These are phyloP conservation scores for Rhodotorula toruloides DNA, from an alignment of 768 basidiomycete species.

Conservation along the genomic window DNA sequence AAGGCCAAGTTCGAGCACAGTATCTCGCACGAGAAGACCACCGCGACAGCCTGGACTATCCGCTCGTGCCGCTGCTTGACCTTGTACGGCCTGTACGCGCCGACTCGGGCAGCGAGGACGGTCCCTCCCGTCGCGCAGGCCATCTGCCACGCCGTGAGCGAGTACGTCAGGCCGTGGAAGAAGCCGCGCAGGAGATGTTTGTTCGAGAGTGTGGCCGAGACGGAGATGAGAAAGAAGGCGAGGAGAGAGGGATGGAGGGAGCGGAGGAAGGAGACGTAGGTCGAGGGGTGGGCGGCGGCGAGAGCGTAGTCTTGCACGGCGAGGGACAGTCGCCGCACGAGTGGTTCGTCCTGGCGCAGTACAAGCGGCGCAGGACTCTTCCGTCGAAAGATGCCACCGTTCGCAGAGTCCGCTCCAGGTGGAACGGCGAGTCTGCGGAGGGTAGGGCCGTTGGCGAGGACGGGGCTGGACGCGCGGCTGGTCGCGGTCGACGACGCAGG, in stretches of 20 bases:
- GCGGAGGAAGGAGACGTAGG: conserved; percentile 25
- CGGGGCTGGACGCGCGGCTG: not conserved
- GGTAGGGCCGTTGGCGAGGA: not conserved
- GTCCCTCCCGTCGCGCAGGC: conserved; percentile 27
- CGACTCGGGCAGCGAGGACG: conserved; percentile 21
- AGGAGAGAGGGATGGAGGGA: conserved; percentile 23
- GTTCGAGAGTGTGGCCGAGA: conserved; percentile 31
- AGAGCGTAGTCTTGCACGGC: conserved; percentile 9
- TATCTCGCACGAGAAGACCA: conserved; percentile 31
- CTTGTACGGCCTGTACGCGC: conserved; percentile 20
- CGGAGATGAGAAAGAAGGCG: conserved; percentile 21
- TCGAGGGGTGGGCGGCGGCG: conserved; percentile 1
- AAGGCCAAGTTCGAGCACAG: conserved; percentile 23
- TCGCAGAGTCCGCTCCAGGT: not conserved
- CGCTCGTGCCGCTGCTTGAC: conserved; percentile 13
- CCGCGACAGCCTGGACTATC: conserved; percentile 10
- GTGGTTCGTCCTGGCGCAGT: not conserved
- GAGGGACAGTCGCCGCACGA: conserved; percentile 3
- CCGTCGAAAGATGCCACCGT: too few relatives aligned
- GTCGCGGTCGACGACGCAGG: not conserved
- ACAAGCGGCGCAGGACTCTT: not conserved
- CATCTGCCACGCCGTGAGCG: conserved; percentile 28
- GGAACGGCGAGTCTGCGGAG: not conserved
- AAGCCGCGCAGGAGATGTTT: conserved; percentile 32
- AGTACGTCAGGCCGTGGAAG: conserved; percentile 29